Conservation (phyloP, 139 green algal species). For the Chlamydomonas applanata region DNA sequence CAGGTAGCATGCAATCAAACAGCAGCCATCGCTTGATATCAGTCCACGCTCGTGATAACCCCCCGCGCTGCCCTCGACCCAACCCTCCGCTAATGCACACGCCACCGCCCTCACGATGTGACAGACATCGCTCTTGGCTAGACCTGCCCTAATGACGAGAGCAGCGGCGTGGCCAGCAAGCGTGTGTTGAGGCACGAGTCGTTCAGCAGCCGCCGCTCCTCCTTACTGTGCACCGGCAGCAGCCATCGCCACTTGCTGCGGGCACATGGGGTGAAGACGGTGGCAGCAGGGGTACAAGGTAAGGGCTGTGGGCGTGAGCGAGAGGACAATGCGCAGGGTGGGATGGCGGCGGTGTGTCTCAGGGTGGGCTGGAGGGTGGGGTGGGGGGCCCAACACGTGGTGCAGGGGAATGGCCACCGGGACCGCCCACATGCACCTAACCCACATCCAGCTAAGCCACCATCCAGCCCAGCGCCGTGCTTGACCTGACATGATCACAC, state of each 20-base stretch:
- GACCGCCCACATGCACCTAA: neutral
- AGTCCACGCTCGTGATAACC: no score
- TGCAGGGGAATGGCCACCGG: neutral
- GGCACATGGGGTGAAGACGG: neutral
- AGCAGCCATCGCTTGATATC: no score
- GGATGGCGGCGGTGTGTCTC: no score
- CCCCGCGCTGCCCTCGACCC: no score
- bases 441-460: neutral
- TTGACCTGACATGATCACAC: neutral
- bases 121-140: no score
- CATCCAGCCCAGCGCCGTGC: neutral
- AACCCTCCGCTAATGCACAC: no score
- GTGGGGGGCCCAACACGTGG: no score
- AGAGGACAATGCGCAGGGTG: no score
- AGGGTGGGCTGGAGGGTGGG: no score
- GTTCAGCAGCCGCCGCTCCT: conserved; percentile 39
- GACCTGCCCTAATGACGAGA: no score
- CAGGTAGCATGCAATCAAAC: no score
- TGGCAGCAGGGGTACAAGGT: neutral
- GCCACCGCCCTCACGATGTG: no score
- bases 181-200: conserved; percentile 36
- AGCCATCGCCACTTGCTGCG: conserved; percentile 55
- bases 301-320: neutral
- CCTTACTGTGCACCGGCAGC: conserved; percentile 50
- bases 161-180: neutral